These are phyloP conservation scores for Beauveria caledonica DNA, from an alignment of 2,329 filamentous ascomycete species.

Conservation along the genomic window DNA sequence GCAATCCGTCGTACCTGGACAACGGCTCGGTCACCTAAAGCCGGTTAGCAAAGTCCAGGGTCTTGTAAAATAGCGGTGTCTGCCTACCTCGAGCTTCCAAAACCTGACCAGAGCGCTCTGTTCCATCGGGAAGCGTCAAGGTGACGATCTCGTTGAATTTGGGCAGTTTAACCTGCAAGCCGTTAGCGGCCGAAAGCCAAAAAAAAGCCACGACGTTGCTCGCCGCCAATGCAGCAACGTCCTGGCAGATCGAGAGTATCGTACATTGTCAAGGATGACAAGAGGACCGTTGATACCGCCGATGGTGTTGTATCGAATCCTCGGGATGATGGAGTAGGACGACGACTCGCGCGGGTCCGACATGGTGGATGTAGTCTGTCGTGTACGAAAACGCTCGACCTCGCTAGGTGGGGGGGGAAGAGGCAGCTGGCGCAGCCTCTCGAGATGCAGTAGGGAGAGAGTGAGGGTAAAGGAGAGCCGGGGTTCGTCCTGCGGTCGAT, in stretches of 20 bases:
- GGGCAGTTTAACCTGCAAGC: conserved; percentile 82
- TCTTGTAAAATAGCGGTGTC: conserved; percentile 14
- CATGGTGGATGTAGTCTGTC: conserved; percentile 28
- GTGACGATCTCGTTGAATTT: conserved; percentile 97
- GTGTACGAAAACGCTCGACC: conserved; percentile 11
- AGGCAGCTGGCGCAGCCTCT: conserved; percentile 8
- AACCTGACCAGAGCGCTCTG: conserved; percentile 88
- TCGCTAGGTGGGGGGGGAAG: conserved; percentile 7
- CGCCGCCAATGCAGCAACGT: not conserved
- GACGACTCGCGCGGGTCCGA: conserved; percentile 50
- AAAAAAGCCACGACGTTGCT: not conserved
- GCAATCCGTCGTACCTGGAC: conserved; percentile 63
- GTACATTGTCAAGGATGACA: conserved; percentile 92
- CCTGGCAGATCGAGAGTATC: conserved; percentile 3
- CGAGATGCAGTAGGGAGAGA: not conserved
- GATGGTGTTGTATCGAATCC: conserved; percentile 93
- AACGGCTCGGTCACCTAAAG: conserved; percentile 76
- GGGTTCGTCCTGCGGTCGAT: conserved; percentile 10
- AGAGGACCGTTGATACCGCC: conserved; percentile 96
- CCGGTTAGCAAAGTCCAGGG: conserved; percentile 15
- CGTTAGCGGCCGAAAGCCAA: conserved; percentile 1
- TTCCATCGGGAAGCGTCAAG: conserved; percentile 90
- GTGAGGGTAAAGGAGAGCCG: not conserved
- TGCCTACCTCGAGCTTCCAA: conserved; percentile 85
- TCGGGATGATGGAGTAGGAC: conserved; percentile 51